Percentiles rank a stretch among this genome's conserved stretches.
Conservation (phyloP, 129 eudicot genomes). For the Deinandra increscens region DNA sequence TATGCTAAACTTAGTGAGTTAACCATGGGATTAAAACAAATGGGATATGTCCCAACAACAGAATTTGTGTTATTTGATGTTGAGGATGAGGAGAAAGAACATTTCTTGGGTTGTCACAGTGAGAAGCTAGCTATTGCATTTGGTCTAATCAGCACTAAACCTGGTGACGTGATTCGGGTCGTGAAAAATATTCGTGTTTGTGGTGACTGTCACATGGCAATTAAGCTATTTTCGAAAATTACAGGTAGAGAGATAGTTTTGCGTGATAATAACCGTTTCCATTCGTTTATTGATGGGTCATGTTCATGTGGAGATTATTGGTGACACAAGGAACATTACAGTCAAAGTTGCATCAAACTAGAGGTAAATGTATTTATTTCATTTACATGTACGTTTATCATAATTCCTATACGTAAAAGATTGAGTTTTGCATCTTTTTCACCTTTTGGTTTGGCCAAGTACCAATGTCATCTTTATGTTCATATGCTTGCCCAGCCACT, state of each 20-base stretch:
- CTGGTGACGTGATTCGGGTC: constrained; percentile 55
- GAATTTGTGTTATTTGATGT: constrained; percentile 83
- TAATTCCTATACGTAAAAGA: neutral
- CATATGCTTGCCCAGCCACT: neutral
- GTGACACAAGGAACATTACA: constrained; percentile 36
- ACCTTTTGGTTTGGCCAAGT: neutral
- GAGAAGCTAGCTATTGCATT: constrained; percentile 91
- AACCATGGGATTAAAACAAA: constrained; percentile 41
- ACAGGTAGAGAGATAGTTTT: constrained; percentile 74
- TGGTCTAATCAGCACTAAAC: constrained; percentile 54
- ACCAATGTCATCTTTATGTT: neutral
- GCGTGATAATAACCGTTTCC: constrained; percentile 79
- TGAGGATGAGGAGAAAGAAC: constrained; percentile 91
- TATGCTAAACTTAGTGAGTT: constrained; percentile 65
- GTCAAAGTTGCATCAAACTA: neutral
- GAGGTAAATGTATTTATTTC: neutral
- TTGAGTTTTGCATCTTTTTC: neutral
- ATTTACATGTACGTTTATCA: neutral
- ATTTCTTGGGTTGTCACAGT: constrained; percentile 65
- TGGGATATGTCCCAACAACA: constrained; percentile 67
- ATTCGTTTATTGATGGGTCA: constrained; percentile 67
- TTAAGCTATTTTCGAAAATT: constrained; percentile 64
- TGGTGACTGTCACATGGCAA: constrained; percentile 73
- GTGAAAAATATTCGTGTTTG: constrained; percentile 77
- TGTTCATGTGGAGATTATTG: constrained; percentile 89